phyloP scores from a whole-genome alignment of 768 basidiomycete genomes.

The Tulasnella sp. region DNA sequence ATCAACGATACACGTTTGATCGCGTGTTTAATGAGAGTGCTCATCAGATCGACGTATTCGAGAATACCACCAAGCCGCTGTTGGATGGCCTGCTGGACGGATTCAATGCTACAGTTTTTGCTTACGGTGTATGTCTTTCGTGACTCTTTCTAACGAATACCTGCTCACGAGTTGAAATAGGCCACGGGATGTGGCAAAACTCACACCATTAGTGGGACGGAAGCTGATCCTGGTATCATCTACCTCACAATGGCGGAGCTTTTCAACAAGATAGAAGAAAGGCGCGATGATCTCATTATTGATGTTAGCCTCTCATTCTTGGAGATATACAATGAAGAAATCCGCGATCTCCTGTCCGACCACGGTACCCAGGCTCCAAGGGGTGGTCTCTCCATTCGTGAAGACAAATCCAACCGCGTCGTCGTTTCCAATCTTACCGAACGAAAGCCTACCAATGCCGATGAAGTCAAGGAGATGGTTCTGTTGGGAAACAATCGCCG shows the following conservation, averaged over 20 bases:
- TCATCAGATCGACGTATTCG: conserved; percentile 77
- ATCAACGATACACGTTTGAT: conserved; percentile 95
- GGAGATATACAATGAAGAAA: conserved; percentile 99
- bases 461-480: conserved; percentile 91
- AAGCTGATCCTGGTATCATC: conserved; percentile 80
- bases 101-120: conserved; percentile 95
- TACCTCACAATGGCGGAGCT: conserved; percentile 96
- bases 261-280: conserved; percentile 83
- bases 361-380: conserved; percentile 47
- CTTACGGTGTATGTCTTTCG: conserved; percentile 62
- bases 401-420: conserved; percentile 68
- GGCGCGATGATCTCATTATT: conserved; percentile 69
- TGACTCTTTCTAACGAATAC: neutral
- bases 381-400: conserved; percentile 84
- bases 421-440: conserved; percentile 80
- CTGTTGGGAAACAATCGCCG: conserved; percentile 75
- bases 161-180: conserved; percentile 31
- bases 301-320: conserved; percentile 90
- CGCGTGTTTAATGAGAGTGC: conserved; percentile 74
- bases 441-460: conserved; percentile 64
- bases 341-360: conserved; percentile 84
- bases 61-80: conserved; percentile 72
- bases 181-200: conserved; percentile 99
- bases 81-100: conserved; percentile 79
- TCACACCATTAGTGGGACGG: conserved; percentile 93